These are phyloP conservation scores for Chlorella sp. DNA, from an alignment of 139 green algal species.

Conservation along the genomic window DNA sequence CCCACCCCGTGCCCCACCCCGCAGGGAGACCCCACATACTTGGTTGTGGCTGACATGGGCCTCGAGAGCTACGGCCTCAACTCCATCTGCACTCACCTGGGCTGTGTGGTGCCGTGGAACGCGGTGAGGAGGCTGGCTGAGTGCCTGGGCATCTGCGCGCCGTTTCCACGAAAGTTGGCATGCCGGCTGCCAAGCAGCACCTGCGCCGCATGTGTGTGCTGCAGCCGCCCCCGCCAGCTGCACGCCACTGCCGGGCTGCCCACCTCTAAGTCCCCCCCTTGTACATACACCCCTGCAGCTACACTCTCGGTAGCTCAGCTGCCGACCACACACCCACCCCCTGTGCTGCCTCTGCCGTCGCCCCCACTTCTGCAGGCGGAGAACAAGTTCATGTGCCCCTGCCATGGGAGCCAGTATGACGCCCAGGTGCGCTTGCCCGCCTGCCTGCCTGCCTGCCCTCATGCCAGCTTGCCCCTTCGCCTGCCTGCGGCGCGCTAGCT, in stretches of 20 bases:
- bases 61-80: conserved; percentile 80
- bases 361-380: conserved; percentile 72
- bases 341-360: not conserved
- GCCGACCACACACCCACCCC: not conserved
- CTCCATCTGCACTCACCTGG: conserved; percentile 98
- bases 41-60: conserved; percentile 82
- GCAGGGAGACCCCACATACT: conserved; percentile 96
- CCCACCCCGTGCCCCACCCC: too few relatives aligned
- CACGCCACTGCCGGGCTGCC: too few relatives aligned
- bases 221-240: not conserved
- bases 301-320: not conserved
- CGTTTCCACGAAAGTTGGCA: not conserved
- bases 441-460: not conserved
- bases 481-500: too few relatives aligned
- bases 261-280: not conserved
- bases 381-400: conserved; percentile 99
- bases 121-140: conserved; percentile 51
- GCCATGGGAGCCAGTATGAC: conserved; percentile 99
- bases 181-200: not conserved
- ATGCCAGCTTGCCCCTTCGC: not conserved
- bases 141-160: not conserved
- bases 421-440: conserved; percentile 72
- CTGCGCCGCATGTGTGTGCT: not conserved
- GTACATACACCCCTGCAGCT: too few relatives aligned
- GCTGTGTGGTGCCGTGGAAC: conserved; percentile 99